Percentiles rank a stretch among this genome's conserved stretches.
These are phyloP conservation scores for Plenodomus biglobosus DNA, from an alignment of 2,329 filamentous ascomycete genomes.

Conservation along the genomic window DNA sequence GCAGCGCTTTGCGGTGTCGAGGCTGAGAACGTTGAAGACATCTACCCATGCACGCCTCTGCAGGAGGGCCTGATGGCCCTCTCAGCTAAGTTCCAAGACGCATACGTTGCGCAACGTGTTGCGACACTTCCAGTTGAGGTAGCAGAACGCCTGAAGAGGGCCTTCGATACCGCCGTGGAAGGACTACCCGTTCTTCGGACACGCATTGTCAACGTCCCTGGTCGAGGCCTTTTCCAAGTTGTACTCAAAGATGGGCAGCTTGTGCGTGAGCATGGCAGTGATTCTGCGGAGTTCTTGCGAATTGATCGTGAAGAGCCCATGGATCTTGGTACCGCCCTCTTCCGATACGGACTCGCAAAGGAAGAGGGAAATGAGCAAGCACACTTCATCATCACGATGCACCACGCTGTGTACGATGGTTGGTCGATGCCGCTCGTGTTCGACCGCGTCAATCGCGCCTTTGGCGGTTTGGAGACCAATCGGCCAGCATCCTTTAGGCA, in stretches of 20 bases:
- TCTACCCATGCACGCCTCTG: slow-evolving; percentile 48
- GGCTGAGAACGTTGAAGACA: slow-evolving; percentile 37
- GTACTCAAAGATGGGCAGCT: slow-evolving; percentile 37
- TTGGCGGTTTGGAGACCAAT: slow-evolving; percentile 26
- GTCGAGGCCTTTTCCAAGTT: slow-evolving; percentile 44
- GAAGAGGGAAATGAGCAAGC: slow-evolving; percentile 22
- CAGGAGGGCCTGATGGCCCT: slow-evolving; percentile 48
- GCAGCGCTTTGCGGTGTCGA: slow-evolving; percentile 38
- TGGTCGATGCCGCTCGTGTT: slow-evolving; percentile 45
- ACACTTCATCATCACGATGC: slow-evolving; percentile 54
- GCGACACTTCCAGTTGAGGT: slow-evolving; percentile 36
- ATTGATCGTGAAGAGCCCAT: slow-evolving; percentile 39
- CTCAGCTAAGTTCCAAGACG: slow-evolving; percentile 40
- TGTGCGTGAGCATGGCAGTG: slow-evolving; percentile 31
- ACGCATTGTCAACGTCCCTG: slow-evolving; percentile 42
- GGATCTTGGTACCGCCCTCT: slow-evolving; percentile 45
- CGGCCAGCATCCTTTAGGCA: slow-evolving; percentile 47
- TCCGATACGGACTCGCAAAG: slow-evolving; percentile 43
- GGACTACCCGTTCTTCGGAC: slow-evolving; percentile 45
- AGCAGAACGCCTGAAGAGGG: slow-evolving; percentile 35
- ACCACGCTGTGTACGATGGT: slow-evolving; percentile 58
- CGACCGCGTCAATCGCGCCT: slow-evolving; percentile 39
- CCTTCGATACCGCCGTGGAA: slow-evolving; percentile 41
- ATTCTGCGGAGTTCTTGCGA: slow-evolving; percentile 39
- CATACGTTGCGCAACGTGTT: slow-evolving; percentile 45